Evolutionary conservation across 108 stramenopile genomes (phyloP), one percentile per base, ranked within the genome.

Genomic region (Skeletonema tropicum): DNA sequence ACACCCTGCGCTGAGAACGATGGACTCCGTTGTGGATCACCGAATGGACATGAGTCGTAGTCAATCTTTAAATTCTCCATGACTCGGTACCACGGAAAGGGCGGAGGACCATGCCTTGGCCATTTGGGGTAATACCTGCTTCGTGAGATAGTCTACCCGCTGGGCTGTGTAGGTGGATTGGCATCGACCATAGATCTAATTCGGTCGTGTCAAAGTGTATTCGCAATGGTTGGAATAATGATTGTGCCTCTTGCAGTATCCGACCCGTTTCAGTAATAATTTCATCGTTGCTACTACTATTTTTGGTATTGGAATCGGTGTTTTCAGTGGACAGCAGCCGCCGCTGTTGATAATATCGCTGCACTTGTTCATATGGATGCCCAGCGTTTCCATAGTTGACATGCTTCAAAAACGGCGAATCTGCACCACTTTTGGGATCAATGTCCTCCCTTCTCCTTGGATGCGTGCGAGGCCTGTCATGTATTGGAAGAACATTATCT

Each of bases 61-160:
- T 70, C 60, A 2, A 70, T 60, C 8, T 21, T 38, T 8, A 70
- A 58, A 36, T 70, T 70, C 1, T 29, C 69, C 58, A 60, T 39
- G 6, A 70, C 69, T 11, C 57, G 26, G 26, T 26, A 70, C 29
- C 21, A 70, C 69, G 8, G 69, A 60, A 11, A 70, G 58, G 21
- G 69, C 69, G 8, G 69, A 70, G 23, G 69, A 60, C 69, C 69
- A 70, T 21, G 60, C 33, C 33, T 60, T 29, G 59, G 69, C 69
- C 69, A 61, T 61, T 11, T 21, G 19, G 2, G 69, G 69, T 17
- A 70, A 58, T 14, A 70, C 69, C n/a, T 70, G 35, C 14, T 19
- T 45, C 0, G 21, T 25, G 10, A 66, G 17, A 13, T 66, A 66
- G 9, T 39, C 42, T 8, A 66, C 42, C 30, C 65, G 19, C 25